phyloP scores from a whole-genome alignment of 257 asterid genomes.

The Oldenlandia corymbosa region DNA sequence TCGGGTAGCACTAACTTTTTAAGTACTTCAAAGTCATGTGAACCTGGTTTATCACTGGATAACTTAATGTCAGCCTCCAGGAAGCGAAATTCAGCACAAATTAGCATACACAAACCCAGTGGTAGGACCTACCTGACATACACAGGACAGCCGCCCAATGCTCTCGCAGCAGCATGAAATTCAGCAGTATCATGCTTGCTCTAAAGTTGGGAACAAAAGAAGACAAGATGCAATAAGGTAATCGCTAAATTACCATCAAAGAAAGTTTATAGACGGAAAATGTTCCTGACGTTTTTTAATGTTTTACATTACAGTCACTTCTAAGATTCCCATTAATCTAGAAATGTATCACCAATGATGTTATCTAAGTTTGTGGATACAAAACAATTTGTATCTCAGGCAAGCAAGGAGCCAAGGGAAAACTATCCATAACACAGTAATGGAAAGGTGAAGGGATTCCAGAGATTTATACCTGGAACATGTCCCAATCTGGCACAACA shows the following conservation, averaged over 20 bases:
- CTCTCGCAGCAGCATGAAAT: slow-evolving; percentile 62
- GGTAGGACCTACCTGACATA: slow-evolving; percentile 44
- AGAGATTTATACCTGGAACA: slow-evolving; percentile 42
- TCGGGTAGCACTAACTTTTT: slow-evolving; percentile 55
- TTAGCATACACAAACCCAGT: neutral
- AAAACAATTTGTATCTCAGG: neutral
- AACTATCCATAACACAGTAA: no score
- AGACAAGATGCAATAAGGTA: neutral
- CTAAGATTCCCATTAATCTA: neutral
- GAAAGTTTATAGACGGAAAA: neutral
- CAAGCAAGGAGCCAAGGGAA: no score
- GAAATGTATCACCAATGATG: neutral
- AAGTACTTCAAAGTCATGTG: slow-evolving; percentile 57
- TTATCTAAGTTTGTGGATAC: neutral
- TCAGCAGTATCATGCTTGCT: slow-evolving; percentile 46
- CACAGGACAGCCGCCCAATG: slow-evolving; percentile 56
- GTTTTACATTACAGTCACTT: neutral
- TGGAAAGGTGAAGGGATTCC: neutral
- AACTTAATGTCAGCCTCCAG: neutral
- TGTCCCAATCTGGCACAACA: slow-evolving; percentile 61
- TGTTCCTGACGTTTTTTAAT: neutral
- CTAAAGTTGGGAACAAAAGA: slow-evolving; percentile 12
- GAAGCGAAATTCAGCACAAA: neutral
- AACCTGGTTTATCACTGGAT: slow-evolving; percentile 44
- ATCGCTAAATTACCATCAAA: neutral